Conservation (phyloP, 1,284 basidiomycete species). For the Malassezia sp. region DNA sequence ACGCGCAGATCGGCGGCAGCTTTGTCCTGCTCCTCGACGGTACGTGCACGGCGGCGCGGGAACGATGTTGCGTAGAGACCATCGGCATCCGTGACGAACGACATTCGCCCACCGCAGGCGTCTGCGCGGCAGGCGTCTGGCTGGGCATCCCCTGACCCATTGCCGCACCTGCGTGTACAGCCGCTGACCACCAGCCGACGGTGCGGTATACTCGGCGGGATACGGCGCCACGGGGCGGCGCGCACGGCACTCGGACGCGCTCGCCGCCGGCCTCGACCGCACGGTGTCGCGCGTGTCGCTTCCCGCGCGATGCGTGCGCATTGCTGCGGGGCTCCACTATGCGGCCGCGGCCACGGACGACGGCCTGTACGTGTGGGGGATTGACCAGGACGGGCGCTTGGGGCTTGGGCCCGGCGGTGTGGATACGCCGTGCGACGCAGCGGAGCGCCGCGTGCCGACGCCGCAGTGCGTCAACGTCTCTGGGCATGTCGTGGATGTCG, state of each 20-base stretch:
- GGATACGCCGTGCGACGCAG: too few relatives aligned
- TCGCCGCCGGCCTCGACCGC: background rate
- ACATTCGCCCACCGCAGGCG: background rate
- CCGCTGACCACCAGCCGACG: conserved; percentile 7
- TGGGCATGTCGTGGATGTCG: too few relatives aligned
- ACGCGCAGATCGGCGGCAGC: conserved; percentile 12
- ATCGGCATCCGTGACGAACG: conserved; percentile 1
- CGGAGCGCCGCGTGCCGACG: too few relatives aligned
- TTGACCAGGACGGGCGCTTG: too few relatives aligned
- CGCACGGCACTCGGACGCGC: background rate
- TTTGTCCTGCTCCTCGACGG: conserved; percentile 8
- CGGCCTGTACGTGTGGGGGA: conserved; percentile 9
- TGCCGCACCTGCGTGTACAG: background rate
- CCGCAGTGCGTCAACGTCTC: too few relatives aligned
- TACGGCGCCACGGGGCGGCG: conserved; percentile 12
- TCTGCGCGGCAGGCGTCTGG: background rate
- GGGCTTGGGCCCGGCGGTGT: too few relatives aligned
- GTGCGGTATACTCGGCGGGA: conserved; percentile 6
- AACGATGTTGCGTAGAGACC: conserved; percentile 14
- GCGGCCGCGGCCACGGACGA: conserved; percentile 8
- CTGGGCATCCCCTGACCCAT: background rate
- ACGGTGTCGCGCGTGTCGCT: background rate
- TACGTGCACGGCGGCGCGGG: conserved; percentile 11
- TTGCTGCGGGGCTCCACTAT: conserved; percentile 7
- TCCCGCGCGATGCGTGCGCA: background rate